These are phyloP conservation scores for Candida caryicola DNA, from an alignment of 805 yeast species.

Conservation along the genomic window DNA sequence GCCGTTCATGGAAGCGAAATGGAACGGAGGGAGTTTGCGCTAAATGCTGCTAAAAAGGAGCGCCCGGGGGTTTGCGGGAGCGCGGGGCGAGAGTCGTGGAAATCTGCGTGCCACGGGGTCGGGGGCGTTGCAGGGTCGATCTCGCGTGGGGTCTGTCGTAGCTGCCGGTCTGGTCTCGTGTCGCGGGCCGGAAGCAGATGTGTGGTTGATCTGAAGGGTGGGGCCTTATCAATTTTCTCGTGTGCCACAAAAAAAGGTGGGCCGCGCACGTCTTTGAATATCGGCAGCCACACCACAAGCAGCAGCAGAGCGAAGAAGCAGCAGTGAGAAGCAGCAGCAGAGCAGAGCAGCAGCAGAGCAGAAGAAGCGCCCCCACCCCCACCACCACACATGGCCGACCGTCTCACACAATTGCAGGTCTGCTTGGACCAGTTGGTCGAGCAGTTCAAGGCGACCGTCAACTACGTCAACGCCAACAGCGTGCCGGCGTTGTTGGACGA, in stretches of 20 bases:
- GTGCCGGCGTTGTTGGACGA: slow-evolving; percentile 49
- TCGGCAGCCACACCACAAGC: too few relatives aligned
- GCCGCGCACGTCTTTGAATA: slow-evolving; percentile 1
- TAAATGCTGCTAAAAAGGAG: too few relatives aligned
- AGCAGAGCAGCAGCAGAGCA: not conserved
- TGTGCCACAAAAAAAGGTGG: not conserved
- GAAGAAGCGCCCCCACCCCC: not conserved
- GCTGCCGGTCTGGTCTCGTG: too few relatives aligned
- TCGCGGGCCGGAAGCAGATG: too few relatives aligned
- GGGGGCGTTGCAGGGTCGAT: too few relatives aligned
- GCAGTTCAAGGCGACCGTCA: slow-evolving; percentile 74
- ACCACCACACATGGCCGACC: slow-evolving; percentile 68
- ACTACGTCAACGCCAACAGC: slow-evolving; percentile 53
- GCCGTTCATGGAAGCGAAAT: slow-evolving; percentile 8
- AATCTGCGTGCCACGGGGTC: not conserved
- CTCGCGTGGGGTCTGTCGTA: too few relatives aligned
- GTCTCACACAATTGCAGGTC: slow-evolving; percentile 85
- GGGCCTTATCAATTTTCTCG: not conserved
- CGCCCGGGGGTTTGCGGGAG: too few relatives aligned
- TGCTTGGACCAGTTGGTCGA: slow-evolving; percentile 82
- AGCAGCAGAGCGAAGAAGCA: too few relatives aligned
- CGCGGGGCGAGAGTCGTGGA: not conserved
- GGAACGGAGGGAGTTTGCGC: too few relatives aligned
- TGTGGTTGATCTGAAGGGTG: not conserved
- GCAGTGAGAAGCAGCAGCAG: too few relatives aligned